Evolutionary conservation across 345 rosid species (phyloP), one percentile per base, ranked within the genome.

Genomic region (Sisymbrium irio): DNA sequence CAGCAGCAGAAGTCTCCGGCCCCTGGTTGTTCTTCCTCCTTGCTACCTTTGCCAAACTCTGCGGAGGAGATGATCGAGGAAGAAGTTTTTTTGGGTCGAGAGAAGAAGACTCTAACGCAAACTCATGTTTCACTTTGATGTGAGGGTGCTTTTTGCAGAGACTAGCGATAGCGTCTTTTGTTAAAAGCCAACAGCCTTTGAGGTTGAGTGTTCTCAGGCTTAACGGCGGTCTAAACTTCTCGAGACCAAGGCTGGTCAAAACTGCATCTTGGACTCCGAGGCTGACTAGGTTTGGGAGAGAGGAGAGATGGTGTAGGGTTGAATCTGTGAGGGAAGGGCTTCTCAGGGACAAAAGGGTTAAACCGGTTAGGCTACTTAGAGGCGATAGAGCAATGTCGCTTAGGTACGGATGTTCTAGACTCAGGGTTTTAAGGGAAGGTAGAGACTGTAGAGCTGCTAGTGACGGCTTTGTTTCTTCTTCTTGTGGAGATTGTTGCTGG

Each of bases 141-240:
- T 27, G 80, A 19, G 90, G 93, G 61, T 88, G 69, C 62, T 67
- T 86, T 69, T 70, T 80, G 69, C 79, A 72, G 79, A 95, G 85
- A 14, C 73, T 35, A 28, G 69, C 47, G 42, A 92, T 35, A 15
- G 73, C 86, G 28, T 85, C 88, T 79, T 80, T 65, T 0, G 86
- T 84, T 72, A 94, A 77, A 42, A 95, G 97, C 99, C 99, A 95
- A 77, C 97, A 92, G 28, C 96, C 98, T 74, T 79, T 86, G 67
- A 94, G 83, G 78, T 94, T 89, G 32, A 94, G 85, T 54, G 72
- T 47, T 69, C 83, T 81, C 13, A 94, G 81, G 49, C 79, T 54
- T 39, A 74, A 25, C 0, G 88, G 92, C 32, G 97, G 88, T 22
- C 71, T 85, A 80, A 88, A 91, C 13, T 79, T 77, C 12, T 74